These are phyloP conservation scores for Quercus suber DNA, from an alignment of 306 rosid species.

Conservation along the genomic window DNA sequence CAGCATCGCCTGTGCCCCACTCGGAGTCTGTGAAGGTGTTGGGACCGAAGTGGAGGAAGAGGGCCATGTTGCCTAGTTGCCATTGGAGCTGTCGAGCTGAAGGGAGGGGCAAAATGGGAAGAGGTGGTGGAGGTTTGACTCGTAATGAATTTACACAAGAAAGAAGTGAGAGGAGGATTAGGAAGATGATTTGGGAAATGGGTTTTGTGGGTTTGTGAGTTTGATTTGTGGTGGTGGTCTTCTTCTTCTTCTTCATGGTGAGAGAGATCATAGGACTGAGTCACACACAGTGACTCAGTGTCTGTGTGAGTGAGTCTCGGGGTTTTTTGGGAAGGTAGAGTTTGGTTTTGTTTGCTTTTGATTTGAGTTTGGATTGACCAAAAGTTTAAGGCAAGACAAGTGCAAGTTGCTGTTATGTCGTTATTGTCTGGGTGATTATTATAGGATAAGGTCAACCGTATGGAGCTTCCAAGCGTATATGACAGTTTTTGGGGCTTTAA, in stretches of 20 bases:
- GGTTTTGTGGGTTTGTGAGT: slow-evolving; percentile 14
- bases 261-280: not conserved
- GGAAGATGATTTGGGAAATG: slow-evolving; percentile 17
- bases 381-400: no score
- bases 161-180: slow-evolving; percentile 22
- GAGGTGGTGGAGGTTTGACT: slow-evolving; percentile 68
- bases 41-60: slow-evolving; percentile 90
- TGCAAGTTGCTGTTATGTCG: no score
- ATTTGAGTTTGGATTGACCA: no score
- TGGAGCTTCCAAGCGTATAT: no score
- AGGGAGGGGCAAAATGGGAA: slow-evolving; percentile 84
- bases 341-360: no score
- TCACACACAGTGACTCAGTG: no score
- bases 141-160: not conserved
- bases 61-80: slow-evolving; percentile 66
- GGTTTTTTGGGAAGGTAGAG: no score
- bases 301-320: no score
- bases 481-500: no score
- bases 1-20: slow-evolving; percentile 71
- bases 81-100: slow-evolving; percentile 75
- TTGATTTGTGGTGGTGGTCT: not conserved
- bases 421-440: no score
- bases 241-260: not conserved
- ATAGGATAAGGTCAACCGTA: no score
- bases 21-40: slow-evolving; percentile 81